These are phyloP conservation scores for Suillus ampliporus DNA, from an alignment of 768 basidiomycete species.

Conservation along the genomic window DNA sequence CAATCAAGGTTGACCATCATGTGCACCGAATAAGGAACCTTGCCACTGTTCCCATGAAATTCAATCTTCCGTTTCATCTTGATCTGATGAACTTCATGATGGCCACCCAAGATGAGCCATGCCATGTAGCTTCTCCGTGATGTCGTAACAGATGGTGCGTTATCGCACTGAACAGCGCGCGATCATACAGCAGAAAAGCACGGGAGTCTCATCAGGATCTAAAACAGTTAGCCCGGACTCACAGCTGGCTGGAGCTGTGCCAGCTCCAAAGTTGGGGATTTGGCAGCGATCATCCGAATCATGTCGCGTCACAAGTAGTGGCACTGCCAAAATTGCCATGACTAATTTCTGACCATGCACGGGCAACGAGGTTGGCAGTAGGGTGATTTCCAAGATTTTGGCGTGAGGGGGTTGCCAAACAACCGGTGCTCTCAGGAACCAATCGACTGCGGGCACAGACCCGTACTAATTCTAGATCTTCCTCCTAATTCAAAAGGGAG, in stretches of 20 bases:
- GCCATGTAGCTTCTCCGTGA: slow-evolving; percentile 16
- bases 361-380: slow-evolving; percentile 20
- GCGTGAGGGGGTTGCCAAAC: slow-evolving; percentile 1
- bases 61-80: slow-evolving; percentile 12
- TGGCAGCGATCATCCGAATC: slow-evolving; percentile 5
- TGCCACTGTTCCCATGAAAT: slow-evolving; percentile 20
- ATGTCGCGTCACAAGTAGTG: slow-evolving; percentile 11
- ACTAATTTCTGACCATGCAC: slow-evolving; percentile 26
- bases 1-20: slow-evolving; percentile 18
- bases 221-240: slow-evolving; percentile 18
- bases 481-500: not conserved
- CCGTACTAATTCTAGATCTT: slow-evolving; percentile 1
- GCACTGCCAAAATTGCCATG: slow-evolving; percentile 29
- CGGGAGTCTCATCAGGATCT: slow-evolving; percentile 24
- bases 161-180: slow-evolving; percentile 13
- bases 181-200: slow-evolving; percentile 23
- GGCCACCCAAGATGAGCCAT: slow-evolving; percentile 12
- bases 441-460: slow-evolving; percentile 4
- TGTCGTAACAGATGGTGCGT: slow-evolving; percentile 28
- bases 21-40: slow-evolving; percentile 21
- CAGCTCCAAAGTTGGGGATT: not conserved
- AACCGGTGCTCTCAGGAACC: slow-evolving; percentile 4
- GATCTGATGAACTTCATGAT: slow-evolving; percentile 19
- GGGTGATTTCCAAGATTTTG: not conserved
- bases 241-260: slow-evolving; percentile 22